These are phyloP conservation scores for Gossypium gossypioides DNA, from an alignment of 441 rosid genomes.

Conservation along the genomic window DNA sequence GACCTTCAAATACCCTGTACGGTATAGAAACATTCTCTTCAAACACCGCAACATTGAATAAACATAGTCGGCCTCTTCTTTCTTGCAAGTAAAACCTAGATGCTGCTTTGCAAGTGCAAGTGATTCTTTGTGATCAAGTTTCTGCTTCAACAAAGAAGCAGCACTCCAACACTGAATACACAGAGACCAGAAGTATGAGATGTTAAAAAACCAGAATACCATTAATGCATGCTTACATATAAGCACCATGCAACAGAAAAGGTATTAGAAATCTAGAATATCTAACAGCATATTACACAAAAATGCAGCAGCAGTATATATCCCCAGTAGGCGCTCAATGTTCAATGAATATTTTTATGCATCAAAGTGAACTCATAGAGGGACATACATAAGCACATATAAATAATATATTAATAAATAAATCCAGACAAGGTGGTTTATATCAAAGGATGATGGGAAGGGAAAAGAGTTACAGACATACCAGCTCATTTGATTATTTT, in stretches of 20 bases:
- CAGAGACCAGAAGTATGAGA: background rate
- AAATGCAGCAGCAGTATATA: background rate
- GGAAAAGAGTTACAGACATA: background rate
- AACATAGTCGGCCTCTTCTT: conserved; percentile 51
- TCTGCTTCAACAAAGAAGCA: conserved; percentile 57
- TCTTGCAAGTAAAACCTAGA: conserved; percentile 54
- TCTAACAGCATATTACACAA: background rate
- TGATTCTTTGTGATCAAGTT: conserved; percentile 56
- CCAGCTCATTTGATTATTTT: background rate
- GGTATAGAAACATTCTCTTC: conserved; percentile 48
- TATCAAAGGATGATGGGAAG: background rate
- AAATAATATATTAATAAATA: conserved; percentile 1
- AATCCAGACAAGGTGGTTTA: background rate
- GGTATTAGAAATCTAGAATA: background rate
- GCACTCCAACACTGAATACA: conserved; percentile 73
- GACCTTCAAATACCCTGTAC: conserved; percentile 21
- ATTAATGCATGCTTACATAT: background rate
- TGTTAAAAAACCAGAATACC: background rate
- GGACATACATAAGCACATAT: background rate
- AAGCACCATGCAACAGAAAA: background rate
- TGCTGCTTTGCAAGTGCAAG: conserved; percentile 54
- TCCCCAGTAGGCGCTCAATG: background rate
- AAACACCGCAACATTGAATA: conserved; percentile 47
- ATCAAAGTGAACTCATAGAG: background rate
- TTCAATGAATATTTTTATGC: background rate